Percentiles rank a stretch among this genome's conserved stretches.
These are phyloP conservation scores for Colletotrichum scovillei DNA, from an alignment of 2,329 filamentous ascomycete species.

Conservation along the genomic window DNA sequence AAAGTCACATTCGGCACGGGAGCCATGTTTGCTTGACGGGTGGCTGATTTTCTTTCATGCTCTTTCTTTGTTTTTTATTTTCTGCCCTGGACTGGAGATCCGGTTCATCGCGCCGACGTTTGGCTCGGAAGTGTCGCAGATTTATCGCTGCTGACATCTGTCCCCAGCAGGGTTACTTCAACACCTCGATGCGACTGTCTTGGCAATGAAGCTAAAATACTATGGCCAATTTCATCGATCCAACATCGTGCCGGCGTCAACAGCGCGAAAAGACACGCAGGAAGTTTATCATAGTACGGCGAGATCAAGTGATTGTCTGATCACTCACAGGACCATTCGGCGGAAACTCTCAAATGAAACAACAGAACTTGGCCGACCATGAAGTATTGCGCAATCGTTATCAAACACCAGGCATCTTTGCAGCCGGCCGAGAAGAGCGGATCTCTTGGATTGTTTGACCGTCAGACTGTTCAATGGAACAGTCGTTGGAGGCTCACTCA, in stretches of 20 bases:
- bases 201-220: background rate
- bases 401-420: conserved; percentile 9
- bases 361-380: background rate
- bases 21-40: background rate
- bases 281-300: background rate
- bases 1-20: conserved; percentile 15
- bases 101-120: conserved; percentile 6
- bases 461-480: background rate
- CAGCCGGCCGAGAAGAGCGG: background rate
- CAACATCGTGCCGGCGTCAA: background rate
- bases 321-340: background rate
- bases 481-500: background rate
- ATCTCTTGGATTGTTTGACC: background rate
- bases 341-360: background rate
- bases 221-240: background rate
- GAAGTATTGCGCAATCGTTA: conserved; percentile 5
- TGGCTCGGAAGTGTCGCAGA: conserved; percentile 13
- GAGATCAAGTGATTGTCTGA: background rate
- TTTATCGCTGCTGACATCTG: background rate
- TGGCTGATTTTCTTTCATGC: background rate
- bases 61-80: background rate
- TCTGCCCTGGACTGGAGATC: conserved; percentile 5
- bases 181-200: background rate
- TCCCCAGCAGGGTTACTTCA: background rate
- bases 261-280: background rate